These are phyloP conservation scores for Pistacia vera DNA, from an alignment of 345 rosid genomes.

Conservation along the genomic window DNA sequence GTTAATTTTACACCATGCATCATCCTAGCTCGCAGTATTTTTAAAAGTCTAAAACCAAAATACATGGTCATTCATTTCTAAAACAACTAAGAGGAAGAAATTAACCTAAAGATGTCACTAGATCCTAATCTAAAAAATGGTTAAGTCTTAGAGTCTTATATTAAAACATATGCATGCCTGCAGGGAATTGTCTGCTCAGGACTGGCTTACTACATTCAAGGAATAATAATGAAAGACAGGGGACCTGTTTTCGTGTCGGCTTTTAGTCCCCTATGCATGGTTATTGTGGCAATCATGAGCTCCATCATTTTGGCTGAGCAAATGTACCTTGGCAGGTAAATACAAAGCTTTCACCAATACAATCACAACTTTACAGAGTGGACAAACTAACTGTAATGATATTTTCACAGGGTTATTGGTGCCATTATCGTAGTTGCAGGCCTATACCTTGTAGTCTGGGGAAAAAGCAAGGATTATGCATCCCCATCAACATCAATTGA, in stretches of 20 bases:
- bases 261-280: conserved; percentile 76
- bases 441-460: conserved; percentile 82
- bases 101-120: background rate
- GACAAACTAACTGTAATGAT: background rate
- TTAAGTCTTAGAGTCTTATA: background rate
- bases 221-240: conserved; percentile 70
- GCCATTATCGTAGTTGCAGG: conserved; percentile 78
- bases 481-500: conserved; percentile 13
- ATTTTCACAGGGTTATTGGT: conserved; percentile 67
- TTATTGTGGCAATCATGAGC: conserved; percentile 77
- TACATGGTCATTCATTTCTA: background rate
- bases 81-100: background rate
- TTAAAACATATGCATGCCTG: conserved; percentile 14
- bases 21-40: too few relatives aligned
- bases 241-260: conserved; percentile 96
- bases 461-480: conserved; percentile 69
- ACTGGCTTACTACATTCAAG: conserved; percentile 75
- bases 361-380: background rate
- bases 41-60: too few relatives aligned
- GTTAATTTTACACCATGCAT: too few relatives aligned
- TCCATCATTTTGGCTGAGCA: conserved; percentile 76
- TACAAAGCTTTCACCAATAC: background rate
- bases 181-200: conserved; percentile 89
- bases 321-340: conserved; percentile 86
- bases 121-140: background rate